Evolutionary conservation across 768 basidiomycete genomes (phyloP).

Genomic region (Cyclocybe aegerita): DNA sequence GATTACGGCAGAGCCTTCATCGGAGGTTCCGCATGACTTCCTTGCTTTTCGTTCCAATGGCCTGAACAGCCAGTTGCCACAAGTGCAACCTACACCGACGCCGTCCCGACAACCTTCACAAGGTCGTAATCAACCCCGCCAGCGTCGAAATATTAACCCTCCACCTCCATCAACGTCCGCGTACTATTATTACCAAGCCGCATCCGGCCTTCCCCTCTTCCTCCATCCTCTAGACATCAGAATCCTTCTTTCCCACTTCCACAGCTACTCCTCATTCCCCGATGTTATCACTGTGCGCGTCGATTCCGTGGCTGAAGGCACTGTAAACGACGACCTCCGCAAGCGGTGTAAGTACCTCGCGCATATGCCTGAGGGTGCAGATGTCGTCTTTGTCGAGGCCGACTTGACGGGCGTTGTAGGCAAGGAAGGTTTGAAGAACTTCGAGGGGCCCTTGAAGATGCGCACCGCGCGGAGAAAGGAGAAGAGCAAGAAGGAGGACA

Average conservation of each 20-base stretch:
- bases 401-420: slow-evolving; percentile 81
- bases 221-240: slow-evolving; percentile 95
- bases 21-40: slow-evolving; percentile 60
- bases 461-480: slow-evolving; percentile 76
- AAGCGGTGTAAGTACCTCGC: slow-evolving; percentile 95
- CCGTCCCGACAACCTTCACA: slow-evolving; percentile 18
- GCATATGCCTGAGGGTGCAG: slow-evolving; percentile 88
- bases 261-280: slow-evolving; percentile 80
- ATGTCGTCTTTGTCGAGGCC: slow-evolving; percentile 92
- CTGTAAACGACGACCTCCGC: slow-evolving; percentile 90
- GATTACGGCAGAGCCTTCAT: slow-evolving; percentile 3
- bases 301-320: slow-evolving; percentile 70
- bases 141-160: slow-evolving; percentile 80
- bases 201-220: slow-evolving; percentile 88
- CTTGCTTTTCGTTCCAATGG: slow-evolving; percentile 41
- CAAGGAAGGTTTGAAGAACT: slow-evolving; percentile 70
- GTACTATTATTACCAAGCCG: slow-evolving; percentile 95
- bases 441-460: slow-evolving; percentile 78
- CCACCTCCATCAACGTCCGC: slow-evolving; percentile 86
- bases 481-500: slow-evolving; percentile 83
- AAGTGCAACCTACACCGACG: slow-evolving; percentile 13
- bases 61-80: slow-evolving; percentile 9
- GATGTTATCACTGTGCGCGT: slow-evolving; percentile 79
- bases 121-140: slow-evolving; percentile 47
- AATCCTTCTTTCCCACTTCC: slow-evolving; percentile 84